Evolutionary conservation across 352 stramenopile genomes (phyloP).

Genomic region (Pythium graminicola): DNA sequence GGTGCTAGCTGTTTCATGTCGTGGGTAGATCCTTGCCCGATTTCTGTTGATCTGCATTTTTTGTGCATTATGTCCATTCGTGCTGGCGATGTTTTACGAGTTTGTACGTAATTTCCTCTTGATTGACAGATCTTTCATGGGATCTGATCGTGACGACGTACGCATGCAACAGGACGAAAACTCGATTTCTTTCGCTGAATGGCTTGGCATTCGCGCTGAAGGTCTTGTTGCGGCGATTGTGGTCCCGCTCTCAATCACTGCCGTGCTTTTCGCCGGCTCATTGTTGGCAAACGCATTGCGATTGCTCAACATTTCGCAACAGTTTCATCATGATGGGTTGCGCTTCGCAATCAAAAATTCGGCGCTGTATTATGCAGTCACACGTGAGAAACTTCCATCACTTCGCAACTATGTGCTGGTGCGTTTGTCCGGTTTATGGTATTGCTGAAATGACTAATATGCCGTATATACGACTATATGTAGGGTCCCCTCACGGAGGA

Average conservation of each 20-base stretch:
- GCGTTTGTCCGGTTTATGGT: slow-evolving; percentile 15
- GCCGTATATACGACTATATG: neutral
- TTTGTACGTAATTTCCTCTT: slow-evolving; percentile 38
- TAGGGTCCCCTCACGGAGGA: slow-evolving; percentile 92
- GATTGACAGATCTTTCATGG: no score
- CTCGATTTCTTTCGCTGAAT: slow-evolving; percentile 75
- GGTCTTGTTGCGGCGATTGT: slow-evolving; percentile 48
- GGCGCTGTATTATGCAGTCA: slow-evolving; percentile 69
- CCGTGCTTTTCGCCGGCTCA: slow-evolving; percentile 72
- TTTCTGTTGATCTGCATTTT: slow-evolving; percentile 87
- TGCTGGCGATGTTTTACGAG: slow-evolving; percentile 77
- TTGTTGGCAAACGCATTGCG: slow-evolving; percentile 66
- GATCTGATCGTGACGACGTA: no score
- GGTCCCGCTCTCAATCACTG: slow-evolving; percentile 59
- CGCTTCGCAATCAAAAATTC: slow-evolving; percentile 84
- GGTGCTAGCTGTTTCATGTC: no score
- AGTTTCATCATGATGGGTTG: slow-evolving; percentile 62
- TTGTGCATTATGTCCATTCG: slow-evolving; percentile 74
- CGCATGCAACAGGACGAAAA: slow-evolving; percentile 48
- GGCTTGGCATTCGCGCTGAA: slow-evolving; percentile 72
- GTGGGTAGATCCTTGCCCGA: slow-evolving; percentile 78
- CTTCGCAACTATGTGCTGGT: slow-evolving; percentile 82
- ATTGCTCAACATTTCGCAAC: slow-evolving; percentile 68
- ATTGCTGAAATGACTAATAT: neutral
- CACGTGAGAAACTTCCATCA: slow-evolving; percentile 62